A percentile compares a stretch with the other conserved stretches of the same genome.
Evolutionary conservation across 2,329 filamentous ascomycete genomes (phyloP).

Genomic region (Cladosporium oxysporum): DNA sequence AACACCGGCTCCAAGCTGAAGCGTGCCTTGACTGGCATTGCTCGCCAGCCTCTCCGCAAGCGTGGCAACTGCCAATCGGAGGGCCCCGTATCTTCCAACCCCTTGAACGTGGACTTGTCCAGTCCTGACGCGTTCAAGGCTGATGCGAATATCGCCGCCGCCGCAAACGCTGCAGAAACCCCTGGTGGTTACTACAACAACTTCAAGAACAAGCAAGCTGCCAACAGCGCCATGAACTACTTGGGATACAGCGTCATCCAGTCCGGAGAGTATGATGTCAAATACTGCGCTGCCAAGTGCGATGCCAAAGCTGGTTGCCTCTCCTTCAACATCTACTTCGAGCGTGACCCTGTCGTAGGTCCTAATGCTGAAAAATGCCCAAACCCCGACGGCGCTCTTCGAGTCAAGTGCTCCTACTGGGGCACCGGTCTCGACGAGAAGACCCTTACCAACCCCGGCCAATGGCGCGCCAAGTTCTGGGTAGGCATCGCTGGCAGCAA

Average conservation of each 20-base stretch:
- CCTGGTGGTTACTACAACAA: constrained; percentile 23
- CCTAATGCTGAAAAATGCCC: neutral
- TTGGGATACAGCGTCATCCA: constrained; percentile 23
- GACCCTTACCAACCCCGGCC: constrained; percentile 39
- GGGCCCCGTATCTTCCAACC: neutral
- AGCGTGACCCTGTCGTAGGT: constrained; percentile 36
- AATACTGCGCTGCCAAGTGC: constrained; percentile 26
- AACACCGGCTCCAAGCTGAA: constrained; percentile 9
- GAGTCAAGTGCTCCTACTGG: constrained; percentile 41
- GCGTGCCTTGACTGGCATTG: neutral
- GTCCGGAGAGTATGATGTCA: constrained; percentile 25
- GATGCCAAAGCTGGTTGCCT: constrained; percentile 25
- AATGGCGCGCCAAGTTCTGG: constrained; percentile 38
- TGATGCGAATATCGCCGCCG: constrained; percentile 20
- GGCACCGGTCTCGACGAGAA: constrained; percentile 33
- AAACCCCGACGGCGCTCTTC: constrained; percentile 7
- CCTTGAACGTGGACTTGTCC: constrained; percentile 5
- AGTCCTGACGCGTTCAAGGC: constrained; percentile 18
- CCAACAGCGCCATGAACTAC: constrained; percentile 24
- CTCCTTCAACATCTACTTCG: constrained; percentile 32
- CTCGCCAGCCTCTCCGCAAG: constrained; percentile 2
- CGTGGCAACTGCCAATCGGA: constrained; percentile 4
- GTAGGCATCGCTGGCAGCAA: constrained; percentile 49
- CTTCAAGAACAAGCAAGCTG: constrained; percentile 24
- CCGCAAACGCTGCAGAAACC: constrained; percentile 13